A percentile compares a stretch with the other conserved stretches of the same genome.
Evolutionary conservation across 208 protist genomes (phyloP).

Genomic region (Tritrichomonas foetus): DNA sequence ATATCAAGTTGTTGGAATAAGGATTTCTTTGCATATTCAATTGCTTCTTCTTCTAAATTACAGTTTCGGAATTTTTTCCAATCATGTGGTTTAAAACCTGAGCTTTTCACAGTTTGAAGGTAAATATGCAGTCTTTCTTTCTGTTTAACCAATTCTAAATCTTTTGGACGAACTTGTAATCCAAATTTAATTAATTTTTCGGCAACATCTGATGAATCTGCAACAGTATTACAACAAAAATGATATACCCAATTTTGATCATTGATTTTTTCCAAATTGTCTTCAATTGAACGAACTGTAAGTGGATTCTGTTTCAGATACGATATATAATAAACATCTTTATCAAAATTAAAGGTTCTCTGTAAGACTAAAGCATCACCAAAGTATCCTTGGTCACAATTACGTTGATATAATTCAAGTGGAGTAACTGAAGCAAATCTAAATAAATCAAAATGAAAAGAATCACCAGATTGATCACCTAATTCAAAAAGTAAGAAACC

Average conservation of each 20-base stretch:
- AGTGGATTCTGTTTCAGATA: background rate
- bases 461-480: background rate
- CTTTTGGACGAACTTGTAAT: background rate
- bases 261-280: background rate
- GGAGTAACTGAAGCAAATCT: background rate
- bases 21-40: background rate
- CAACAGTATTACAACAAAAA: background rate
- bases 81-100: background rate
- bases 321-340: background rate
- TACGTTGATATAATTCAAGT: background rate
- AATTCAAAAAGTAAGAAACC: background rate
- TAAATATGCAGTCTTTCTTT: background rate
- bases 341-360: background rate
- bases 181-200: background rate
- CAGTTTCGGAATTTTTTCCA: background rate
- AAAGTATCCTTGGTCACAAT: background rate
- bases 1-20: background rate
- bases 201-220: background rate
- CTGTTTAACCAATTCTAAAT: background rate
- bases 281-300: background rate
- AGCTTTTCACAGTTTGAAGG: background rate
- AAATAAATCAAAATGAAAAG: background rate
- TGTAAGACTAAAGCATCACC: background rate
- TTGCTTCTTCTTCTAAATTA: background rate
- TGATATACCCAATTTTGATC: background rate